phyloP scores from a whole-genome alignment of 768 basidiomycete genomes.

The Lentinula sp. region DNA sequence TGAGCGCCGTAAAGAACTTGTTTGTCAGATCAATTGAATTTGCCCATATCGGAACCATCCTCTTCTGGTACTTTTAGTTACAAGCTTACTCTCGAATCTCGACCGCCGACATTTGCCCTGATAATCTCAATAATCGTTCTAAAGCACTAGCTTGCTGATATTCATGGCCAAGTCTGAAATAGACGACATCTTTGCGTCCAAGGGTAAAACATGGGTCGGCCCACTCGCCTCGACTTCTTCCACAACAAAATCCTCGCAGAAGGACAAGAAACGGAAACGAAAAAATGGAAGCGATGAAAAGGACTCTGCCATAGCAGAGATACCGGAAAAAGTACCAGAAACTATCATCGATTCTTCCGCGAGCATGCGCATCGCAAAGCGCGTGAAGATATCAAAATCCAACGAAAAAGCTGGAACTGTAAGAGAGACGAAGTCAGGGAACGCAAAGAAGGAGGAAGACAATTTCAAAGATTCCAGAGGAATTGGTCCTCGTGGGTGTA shows the following conservation, averaged over 20 bases:
- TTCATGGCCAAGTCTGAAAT: conserved; percentile 65
- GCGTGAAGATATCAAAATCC: conserved; percentile 20
- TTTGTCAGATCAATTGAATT: not conserved
- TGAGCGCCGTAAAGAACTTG: not conserved
- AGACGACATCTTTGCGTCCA: conserved; percentile 75
- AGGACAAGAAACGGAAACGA: conserved; percentile 29
- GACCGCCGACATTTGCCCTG: not conserved
- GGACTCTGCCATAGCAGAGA: not conserved
- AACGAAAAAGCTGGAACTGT: conserved; percentile 4
- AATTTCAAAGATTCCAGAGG: conserved; percentile 76
- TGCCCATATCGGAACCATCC: not conserved
- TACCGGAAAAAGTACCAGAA: conserved; percentile 27
- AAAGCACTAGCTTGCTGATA: not conserved
- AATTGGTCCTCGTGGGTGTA: conserved; percentile 54
- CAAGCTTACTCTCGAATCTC: not conserved
- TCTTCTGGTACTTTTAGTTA: not conserved
- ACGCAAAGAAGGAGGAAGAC: conserved; percentile 28
- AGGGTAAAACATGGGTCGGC: conserved; percentile 25
- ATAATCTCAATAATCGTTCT: not conserved
- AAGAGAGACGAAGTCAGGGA: conserved; percentile 20
- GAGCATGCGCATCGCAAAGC: conserved; percentile 26
- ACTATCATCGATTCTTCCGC: conserved; percentile 64
- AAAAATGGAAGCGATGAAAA: not conserved
- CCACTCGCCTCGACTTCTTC: conserved; percentile 19
- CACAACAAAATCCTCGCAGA: conserved; percentile 19